A percentile compares a stretch with the other conserved stretches of the same genome.
These are phyloP conservation scores for Kodamaea fukazawae DNA, from an alignment of 805 yeast genomes.

Conservation along the genomic window DNA sequence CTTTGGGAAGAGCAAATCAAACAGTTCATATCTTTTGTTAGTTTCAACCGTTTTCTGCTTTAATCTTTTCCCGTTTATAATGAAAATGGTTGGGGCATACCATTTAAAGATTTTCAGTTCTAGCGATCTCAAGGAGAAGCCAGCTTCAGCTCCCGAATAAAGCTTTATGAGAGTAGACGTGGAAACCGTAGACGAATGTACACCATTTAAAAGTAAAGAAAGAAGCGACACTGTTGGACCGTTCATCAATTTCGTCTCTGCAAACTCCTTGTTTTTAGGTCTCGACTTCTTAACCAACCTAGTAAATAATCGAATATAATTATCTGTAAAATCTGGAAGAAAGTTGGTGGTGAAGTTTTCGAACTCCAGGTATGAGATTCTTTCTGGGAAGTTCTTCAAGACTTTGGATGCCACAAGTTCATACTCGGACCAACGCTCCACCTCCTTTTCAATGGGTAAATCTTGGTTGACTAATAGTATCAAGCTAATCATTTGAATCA, in stretches of 20 bases:
- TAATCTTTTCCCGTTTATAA: conserved; percentile 64
- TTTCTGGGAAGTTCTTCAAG: conserved; percentile 47
- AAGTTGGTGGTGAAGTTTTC: not conserved
- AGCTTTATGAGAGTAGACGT: conserved; percentile 54
- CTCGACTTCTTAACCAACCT: conserved; percentile 7
- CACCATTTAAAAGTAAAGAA: conserved; percentile 26
- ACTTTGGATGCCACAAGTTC: conserved; percentile 44
- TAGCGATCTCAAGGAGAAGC: conserved; percentile 84
- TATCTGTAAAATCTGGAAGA: conserved; percentile 13
- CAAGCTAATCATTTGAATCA: conserved; percentile 49
- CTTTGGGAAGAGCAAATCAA: conserved; percentile 47
- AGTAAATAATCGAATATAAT: conserved; percentile 32
- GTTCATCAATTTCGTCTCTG: conserved; percentile 38
- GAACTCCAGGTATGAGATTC: conserved; percentile 20
- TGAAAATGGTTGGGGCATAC: conserved; percentile 78
- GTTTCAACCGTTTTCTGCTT: conserved; percentile 29
- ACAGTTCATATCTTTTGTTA: conserved; percentile 49
- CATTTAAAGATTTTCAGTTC: conserved; percentile 84
- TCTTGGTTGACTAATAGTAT: conserved; percentile 41
- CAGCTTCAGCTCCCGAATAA: conserved; percentile 70
- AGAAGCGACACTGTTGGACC: conserved; percentile 40
- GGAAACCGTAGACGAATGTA: conserved; percentile 32
- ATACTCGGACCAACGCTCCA: conserved; percentile 41
- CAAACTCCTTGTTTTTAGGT: conserved; percentile 12
- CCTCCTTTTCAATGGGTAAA: conserved; percentile 4